These are phyloP conservation scores for Neonectria ditissima DNA, from an alignment of 2,329 filamentous ascomycete species.

Conservation along the genomic window DNA sequence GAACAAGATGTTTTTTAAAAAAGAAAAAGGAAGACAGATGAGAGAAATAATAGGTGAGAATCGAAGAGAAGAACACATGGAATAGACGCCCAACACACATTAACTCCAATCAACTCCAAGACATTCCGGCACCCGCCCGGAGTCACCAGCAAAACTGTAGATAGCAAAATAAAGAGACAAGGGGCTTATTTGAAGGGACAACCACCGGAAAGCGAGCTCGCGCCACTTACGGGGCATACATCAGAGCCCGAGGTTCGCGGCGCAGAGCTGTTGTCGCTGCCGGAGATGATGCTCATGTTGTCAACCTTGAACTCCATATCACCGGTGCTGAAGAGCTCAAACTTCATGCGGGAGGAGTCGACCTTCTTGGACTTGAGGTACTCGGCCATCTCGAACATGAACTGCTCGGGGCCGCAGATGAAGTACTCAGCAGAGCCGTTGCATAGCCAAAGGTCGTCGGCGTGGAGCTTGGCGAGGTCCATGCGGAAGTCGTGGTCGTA, in stretches of 20 bases:
- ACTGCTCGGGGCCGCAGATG: constrained; percentile 66
- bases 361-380: constrained; percentile 58
- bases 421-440: constrained; percentile 64
- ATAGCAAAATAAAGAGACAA: neutral
- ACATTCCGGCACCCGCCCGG: constrained; percentile 9
- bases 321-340: constrained; percentile 61
- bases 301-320: constrained; percentile 55
- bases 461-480: constrained; percentile 59
- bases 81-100: neutral
- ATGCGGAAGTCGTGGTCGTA: constrained; percentile 57
- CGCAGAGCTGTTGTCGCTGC: constrained; percentile 27
- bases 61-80: constrained; percentile 8
- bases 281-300: constrained; percentile 44
- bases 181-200: constrained; percentile 27
- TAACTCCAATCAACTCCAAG: constrained; percentile 23
- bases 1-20: constrained; percentile 10
- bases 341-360: constrained; percentile 53
- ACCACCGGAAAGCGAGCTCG: constrained; percentile 19
- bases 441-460: constrained; percentile 58
- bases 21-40: neutral
- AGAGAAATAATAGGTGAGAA: neutral
- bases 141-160: constrained; percentile 11
- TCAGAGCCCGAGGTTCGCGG: constrained; percentile 28
- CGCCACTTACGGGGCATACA: constrained; percentile 29
- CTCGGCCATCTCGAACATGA: constrained; percentile 64